A percentile compares a stretch with the other conserved stretches of the same genome.
Conservation (phyloP, 2,329 filamentous ascomycete species). For the Botryotinia convoluta region DNA sequence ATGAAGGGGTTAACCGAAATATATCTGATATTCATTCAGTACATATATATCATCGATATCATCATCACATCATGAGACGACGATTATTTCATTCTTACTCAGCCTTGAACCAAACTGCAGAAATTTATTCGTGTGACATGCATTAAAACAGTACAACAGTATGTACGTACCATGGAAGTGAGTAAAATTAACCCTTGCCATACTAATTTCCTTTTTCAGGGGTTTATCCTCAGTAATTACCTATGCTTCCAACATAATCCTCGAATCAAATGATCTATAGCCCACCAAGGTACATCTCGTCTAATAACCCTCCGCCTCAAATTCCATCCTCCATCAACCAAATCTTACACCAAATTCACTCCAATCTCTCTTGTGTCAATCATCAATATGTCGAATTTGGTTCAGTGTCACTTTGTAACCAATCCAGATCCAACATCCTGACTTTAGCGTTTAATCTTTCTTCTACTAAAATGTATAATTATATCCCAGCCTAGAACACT, state of each 20-base stretch:
- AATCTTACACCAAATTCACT: conserved; percentile 1
- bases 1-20: background rate
- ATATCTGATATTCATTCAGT: background rate
- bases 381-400: background rate
- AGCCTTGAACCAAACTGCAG: background rate
- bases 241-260: background rate
- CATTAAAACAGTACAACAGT: background rate
- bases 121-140: background rate
- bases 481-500: background rate
- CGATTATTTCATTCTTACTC: background rate
- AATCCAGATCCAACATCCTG: background rate
- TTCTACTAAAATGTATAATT: conserved; percentile 3
- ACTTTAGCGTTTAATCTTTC: background rate
- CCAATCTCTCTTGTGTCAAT: conserved; percentile 3
- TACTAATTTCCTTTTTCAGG: conserved; percentile 11
- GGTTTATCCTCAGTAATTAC: background rate
- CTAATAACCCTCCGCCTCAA: background rate
- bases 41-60: background rate
- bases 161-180: background rate
- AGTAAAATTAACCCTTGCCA: background rate
- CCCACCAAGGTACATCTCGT: background rate
- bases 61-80: background rate
- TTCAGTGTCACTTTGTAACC: background rate
- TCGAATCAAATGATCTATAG: background rate
- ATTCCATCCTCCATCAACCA: background rate